These are phyloP conservation scores for Setomelanomma holmii DNA, from an alignment of 2,329 filamentous ascomycete species.

Conservation along the genomic window DNA sequence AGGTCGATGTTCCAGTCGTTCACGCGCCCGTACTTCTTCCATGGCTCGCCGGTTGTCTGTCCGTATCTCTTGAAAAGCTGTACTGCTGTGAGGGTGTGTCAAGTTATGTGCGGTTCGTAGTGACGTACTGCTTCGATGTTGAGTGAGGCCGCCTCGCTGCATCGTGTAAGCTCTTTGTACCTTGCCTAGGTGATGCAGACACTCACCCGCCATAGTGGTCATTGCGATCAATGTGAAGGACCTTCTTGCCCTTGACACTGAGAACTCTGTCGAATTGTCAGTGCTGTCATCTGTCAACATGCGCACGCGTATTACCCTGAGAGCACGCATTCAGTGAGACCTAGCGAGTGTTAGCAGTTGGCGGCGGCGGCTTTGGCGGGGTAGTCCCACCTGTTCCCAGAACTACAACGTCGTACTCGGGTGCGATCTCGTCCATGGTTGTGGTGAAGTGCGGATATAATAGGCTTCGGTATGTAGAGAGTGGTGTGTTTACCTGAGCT, in stretches of 20 bases:
- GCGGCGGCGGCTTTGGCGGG: slow-evolving; percentile 42
- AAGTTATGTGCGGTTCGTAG: slow-evolving; percentile 19
- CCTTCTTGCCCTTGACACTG: slow-evolving; percentile 98
- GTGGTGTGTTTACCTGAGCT: slow-evolving; percentile 29
- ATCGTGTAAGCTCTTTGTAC: slow-evolving; percentile 28
- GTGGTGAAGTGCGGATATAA: slow-evolving; percentile 11
- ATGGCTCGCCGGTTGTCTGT: slow-evolving; percentile 86
- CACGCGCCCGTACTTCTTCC: slow-evolving; percentile 95
- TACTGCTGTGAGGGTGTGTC: slow-evolving; percentile 48
- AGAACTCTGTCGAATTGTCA: slow-evolving; percentile 70
- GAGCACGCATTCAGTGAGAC: slow-evolving; percentile 97
- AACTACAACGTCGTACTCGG: slow-evolving; percentile 98
- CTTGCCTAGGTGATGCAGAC: slow-evolving; percentile 12
- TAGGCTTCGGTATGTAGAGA: slow-evolving; percentile 20
- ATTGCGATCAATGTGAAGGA: slow-evolving; percentile 97
- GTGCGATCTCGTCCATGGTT: slow-evolving; percentile 96
- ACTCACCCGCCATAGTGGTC: slow-evolving; percentile 97
- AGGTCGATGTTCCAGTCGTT: slow-evolving; percentile 99
- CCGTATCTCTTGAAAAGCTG: slow-evolving; percentile 97
- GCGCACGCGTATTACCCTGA: slow-evolving; percentile 72
- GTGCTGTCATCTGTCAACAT: slow-evolving; percentile 3
- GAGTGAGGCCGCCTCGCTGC: slow-evolving; percentile 90
- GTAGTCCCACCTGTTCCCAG: slow-evolving; percentile 86
- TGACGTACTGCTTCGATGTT: slow-evolving; percentile 84
- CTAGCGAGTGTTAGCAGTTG: slow-evolving; percentile 58